Evolutionary conservation across 257 asterid genomes (phyloP).

Genomic region (Nicotiana tomentosiformis): DNA sequence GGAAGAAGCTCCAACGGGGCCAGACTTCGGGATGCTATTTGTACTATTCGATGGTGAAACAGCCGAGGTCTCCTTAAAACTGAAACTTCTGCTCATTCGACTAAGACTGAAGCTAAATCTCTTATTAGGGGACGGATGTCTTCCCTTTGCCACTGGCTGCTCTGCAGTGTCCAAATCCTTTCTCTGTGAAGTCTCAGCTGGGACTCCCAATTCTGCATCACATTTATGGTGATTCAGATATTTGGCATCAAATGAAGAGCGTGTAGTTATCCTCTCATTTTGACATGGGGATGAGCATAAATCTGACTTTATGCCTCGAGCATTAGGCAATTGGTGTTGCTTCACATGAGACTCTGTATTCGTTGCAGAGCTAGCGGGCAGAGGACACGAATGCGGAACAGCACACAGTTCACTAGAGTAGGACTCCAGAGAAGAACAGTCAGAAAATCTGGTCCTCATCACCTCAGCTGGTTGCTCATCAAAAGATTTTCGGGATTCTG

Average conservation of each 20-base stretch:
- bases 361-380: slow-evolving; percentile 30
- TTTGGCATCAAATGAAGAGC: slow-evolving; percentile 27
- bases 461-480: slow-evolving; percentile 36
- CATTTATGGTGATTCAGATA: slow-evolving; percentile 23
- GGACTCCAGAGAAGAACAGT: slow-evolving; percentile 43
- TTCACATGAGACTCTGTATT: slow-evolving; percentile 11
- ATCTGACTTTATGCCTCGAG: slow-evolving; percentile 29
- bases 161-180: slow-evolving; percentile 26
- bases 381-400: slow-evolving; percentile 59
- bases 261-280: slow-evolving; percentile 19
- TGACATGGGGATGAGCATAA: slow-evolving; percentile 9
- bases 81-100: slow-evolving; percentile 73
- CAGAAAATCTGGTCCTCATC: slow-evolving; percentile 33
- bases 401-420: slow-evolving; percentile 26
- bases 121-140: slow-evolving; percentile 64
- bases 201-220: slow-evolving; percentile 20
- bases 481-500: slow-evolving; percentile 39
- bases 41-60: slow-evolving; percentile 41
- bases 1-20: slow-evolving; percentile 38
- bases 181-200: slow-evolving; percentile 30
- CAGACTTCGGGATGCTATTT: slow-evolving; percentile 37
- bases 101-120: slow-evolving; percentile 74
- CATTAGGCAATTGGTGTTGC: slow-evolving; percentile 14
- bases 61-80: slow-evolving; percentile 69
- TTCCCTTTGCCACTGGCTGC: slow-evolving; percentile 37